Evolutionary conservation across 495 filamentous ascomycete genomes (phyloP).

Genomic region (Delitschia confertaspora): DNA sequence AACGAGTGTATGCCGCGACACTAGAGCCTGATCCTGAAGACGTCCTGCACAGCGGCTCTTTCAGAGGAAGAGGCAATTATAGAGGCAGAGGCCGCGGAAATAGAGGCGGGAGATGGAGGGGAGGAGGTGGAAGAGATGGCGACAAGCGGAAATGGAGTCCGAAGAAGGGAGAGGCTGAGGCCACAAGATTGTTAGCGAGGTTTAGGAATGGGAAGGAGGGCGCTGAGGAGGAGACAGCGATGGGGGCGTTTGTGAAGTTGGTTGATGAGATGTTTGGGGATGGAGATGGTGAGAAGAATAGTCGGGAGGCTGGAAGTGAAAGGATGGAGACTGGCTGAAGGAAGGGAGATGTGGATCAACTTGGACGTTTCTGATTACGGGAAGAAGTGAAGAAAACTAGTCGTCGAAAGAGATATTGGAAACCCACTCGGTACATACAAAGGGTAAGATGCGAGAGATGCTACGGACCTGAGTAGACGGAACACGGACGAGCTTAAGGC

Average conservation of each 20-base stretch:
- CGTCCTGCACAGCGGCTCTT: slow-evolving; percentile 43
- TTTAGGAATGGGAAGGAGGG: slow-evolving; percentile 18
- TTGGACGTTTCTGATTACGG: no score
- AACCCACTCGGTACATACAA: no score
- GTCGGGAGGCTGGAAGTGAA: no score
- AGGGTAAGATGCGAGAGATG: no score
- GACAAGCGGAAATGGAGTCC: slow-evolving; percentile 29
- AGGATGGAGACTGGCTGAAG: no score
- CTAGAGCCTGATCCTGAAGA: slow-evolving; percentile 30
- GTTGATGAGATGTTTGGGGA: slow-evolving; percentile 12
- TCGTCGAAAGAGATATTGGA: no score
- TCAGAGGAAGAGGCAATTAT: slow-evolving; percentile 44
- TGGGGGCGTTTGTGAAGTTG: slow-evolving; percentile 29
- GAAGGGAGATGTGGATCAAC: no score
- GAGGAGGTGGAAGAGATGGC: slow-evolving; percentile 38
- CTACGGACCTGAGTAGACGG: no score
- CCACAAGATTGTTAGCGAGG: slow-evolving; percentile 22
- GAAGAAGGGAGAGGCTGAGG: slow-evolving; percentile 32
- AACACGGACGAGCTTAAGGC: no score
- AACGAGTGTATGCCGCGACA: slow-evolving; percentile 28
- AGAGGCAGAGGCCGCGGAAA: slow-evolving; percentile 54
- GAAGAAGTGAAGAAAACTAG: no score
- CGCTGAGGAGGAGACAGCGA: slow-evolving; percentile 15
- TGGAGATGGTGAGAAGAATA: background rate
- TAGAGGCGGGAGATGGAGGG: slow-evolving; percentile 41